These are phyloP conservation scores for Plasmodium cynomolgi DNA, from an alignment of 169 alveolate species.

Conservation along the genomic window DNA sequence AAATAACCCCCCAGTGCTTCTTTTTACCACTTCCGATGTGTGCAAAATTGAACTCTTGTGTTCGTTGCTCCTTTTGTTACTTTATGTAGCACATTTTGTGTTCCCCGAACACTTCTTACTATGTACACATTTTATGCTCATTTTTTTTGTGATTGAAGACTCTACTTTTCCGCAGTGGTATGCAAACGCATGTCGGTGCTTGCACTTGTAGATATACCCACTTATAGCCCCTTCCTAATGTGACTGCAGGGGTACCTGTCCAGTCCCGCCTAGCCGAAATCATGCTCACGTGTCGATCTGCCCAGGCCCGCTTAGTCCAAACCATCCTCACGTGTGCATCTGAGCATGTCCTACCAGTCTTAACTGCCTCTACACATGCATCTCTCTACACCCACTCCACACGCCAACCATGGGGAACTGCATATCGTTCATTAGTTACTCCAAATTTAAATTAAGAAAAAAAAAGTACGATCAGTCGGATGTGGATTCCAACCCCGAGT, in stretches of 20 bases:
- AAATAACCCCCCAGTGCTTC: background rate
- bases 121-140: background rate
- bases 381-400: background rate
- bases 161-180: background rate
- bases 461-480: background rate
- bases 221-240: background rate
- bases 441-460: conserved; percentile 38
- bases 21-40: background rate
- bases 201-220: background rate
- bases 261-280: background rate
- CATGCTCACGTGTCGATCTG: background rate
- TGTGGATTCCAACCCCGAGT: background rate
- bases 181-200: background rate
- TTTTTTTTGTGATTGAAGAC: background rate
- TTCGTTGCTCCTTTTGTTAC: background rate
- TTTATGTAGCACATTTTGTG: background rate
- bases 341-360: background rate
- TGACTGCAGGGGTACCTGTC: background rate
- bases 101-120: background rate
- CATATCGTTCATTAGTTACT: conserved; percentile 28
- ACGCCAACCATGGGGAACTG: conserved; percentile 59
- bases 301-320: background rate
- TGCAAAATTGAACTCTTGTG: background rate
- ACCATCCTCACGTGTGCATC: background rate
- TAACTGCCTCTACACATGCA: background rate